Base-by-base conservation (phyloP, 495 filamentous ascomycete species). In the Daldinia bambusicola region DNA sequence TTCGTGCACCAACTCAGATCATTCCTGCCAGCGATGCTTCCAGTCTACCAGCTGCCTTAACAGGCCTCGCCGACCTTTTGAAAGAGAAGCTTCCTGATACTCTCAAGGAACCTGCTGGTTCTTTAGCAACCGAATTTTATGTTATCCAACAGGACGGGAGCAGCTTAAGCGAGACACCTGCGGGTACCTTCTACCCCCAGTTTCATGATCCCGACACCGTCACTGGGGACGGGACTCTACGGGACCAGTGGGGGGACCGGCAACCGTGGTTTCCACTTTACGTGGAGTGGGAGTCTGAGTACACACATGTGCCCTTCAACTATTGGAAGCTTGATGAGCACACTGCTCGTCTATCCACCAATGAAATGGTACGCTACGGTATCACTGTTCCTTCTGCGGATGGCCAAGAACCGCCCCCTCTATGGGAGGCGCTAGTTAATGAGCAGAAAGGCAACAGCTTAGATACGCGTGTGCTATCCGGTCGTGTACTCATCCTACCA, bases 201-300 rank as follows among this genome's bases (percentile, higher is more conserved):
- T 63, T 73, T 30, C 64, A 70, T 30, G 69, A 62, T 26, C 65
- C 66, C 9, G 13, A 45, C 12, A 43, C 61, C 14, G 58, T 9
- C 18, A 18, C 20, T 22, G 20, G 48, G 4, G 50, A 67, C 26
- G 30, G 53, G 13, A 36, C 13, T 26, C 69, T 70, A 66, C 67
- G 81, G 0, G 80, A 85, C 55, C 55, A 55, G 0, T 86, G 82
- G 84, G 62, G 58, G 9, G 58, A 79, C n/a, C 75, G 58, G 0
- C 83, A 88, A 55, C 83, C 85, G 0, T 88, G 77, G 76, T 78
- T 80, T 43, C 84, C 86, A 0, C 73, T 88, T 0, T 88, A 84
- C 50, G 31, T 86, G 0, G 86, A 88, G 68, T 88, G 84, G 85
- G 83, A 87, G 68, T 79, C 67, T 0, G 75, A 81, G 50, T 89